phyloP scores from a whole-genome alignment of 345 rosid genomes.

The Rhodamnia argentea region DNA sequence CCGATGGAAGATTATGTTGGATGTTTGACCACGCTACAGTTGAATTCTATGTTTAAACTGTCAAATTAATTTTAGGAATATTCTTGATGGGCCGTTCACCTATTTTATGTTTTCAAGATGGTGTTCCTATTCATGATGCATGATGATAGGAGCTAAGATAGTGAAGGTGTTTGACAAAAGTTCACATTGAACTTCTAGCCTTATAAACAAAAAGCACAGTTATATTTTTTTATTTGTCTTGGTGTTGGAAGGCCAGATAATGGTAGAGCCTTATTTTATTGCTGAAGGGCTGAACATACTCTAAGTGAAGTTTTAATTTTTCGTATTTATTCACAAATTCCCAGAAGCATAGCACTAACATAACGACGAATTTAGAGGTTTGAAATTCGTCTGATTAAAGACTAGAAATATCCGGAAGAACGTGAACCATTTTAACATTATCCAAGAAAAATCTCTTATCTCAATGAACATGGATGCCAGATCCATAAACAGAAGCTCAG shows the following conservation, averaged over 20 bases:
- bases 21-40: background rate
- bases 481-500: background rate
- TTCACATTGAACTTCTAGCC: background rate
- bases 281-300: background rate
- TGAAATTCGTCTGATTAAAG: background rate
- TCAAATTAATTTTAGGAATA: background rate
- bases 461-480: background rate
- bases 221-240: background rate
- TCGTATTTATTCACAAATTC: background rate
- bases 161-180: conserved; percentile 8
- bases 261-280: background rate
- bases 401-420: background rate
- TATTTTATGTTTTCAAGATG: background rate
- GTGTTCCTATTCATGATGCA: background rate
- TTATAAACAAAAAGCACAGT: background rate
- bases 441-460: background rate
- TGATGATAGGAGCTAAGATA: background rate
- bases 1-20: background rate
- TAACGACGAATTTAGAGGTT: background rate
- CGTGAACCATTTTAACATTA: background rate
- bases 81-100: background rate
- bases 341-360: background rate
- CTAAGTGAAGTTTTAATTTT: background rate
- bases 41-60: background rate
- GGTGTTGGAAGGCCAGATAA: background rate